These are phyloP conservation scores for Chaetomium strumarium DNA, from an alignment of 2,329 filamentous ascomycete genomes.

Conservation along the genomic window DNA sequence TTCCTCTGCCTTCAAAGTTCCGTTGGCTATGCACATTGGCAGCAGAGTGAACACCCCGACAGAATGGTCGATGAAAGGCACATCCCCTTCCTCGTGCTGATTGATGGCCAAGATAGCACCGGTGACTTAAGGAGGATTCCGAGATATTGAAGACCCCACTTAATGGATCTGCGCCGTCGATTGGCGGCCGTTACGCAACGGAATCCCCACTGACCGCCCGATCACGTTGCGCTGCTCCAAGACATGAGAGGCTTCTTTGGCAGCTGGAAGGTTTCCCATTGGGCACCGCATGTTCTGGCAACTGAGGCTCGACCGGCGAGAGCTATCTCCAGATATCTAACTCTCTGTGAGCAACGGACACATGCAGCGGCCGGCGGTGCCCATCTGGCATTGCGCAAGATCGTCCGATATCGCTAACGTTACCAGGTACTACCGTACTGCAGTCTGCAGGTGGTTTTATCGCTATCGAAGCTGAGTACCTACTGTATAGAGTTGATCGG, in stretches of 20 bases:
- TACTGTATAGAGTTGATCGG: no score
- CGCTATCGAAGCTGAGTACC: no score
- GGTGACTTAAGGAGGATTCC: not conserved
- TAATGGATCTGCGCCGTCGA: not conserved
- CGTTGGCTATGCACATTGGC: no score
- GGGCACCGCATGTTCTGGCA: not conserved
- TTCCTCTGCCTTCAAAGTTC: no score
- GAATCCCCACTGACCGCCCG: conserved; percentile 17
- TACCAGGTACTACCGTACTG: no score
- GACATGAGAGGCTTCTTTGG: conserved; percentile 11
- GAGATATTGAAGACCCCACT: conserved; percentile 2
- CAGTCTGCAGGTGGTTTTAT: not conserved
- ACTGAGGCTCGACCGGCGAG: not conserved
- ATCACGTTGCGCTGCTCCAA: conserved; percentile 18
- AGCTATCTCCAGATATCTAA: not conserved
- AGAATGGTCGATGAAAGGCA: not conserved
- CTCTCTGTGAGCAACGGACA: not conserved
- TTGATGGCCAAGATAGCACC: not conserved
- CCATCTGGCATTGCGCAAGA: not conserved
- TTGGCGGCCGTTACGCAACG: conserved; percentile 22
- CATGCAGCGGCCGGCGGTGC: not conserved
- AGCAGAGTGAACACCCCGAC: no score
- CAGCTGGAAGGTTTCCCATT: conserved; percentile 14
- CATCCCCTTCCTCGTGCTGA: not conserved
- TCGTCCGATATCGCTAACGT: not conserved